Evolutionary conservation across 257 asterid species (phyloP).

Genomic region (Gardenia jasminoides): DNA sequence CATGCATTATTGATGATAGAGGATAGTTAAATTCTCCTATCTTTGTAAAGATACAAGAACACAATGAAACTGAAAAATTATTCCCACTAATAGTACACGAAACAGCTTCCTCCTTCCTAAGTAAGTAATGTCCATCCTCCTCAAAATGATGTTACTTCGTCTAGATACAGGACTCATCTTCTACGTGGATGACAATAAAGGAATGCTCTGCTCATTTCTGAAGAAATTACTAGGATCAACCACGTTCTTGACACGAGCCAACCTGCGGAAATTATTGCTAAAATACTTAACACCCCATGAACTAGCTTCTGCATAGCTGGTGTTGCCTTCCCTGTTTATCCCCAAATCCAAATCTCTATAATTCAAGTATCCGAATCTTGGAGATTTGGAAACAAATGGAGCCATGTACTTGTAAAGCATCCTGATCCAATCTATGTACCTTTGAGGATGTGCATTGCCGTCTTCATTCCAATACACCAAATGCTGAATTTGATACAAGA

Average conservation of each 20-base stretch:
- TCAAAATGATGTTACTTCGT: background rate
- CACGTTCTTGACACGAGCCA: constrained; percentile 34
- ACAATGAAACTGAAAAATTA: too few relatives aligned
- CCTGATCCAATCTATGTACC: constrained; percentile 37
- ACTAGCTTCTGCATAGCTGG: constrained; percentile 37
- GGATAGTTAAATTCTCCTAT: background rate
- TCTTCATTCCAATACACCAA: constrained; percentile 30
- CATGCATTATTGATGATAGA: background rate
- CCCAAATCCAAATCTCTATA: constrained; percentile 53
- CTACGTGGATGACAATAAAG: background rate
- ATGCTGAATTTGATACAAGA: constrained; percentile 38
- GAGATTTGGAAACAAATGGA: constrained; percentile 39
- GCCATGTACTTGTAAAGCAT: constrained; percentile 30
- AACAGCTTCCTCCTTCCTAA: background rate
- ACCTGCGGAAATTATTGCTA: constrained; percentile 34
- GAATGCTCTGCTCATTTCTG: constrained; percentile 46
- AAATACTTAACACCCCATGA: constrained; percentile 39
- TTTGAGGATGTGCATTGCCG: constrained; percentile 18
- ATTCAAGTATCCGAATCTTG: constrained; percentile 37
- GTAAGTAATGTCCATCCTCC: background rate
- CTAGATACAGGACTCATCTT: background rate
- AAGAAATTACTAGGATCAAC: constrained; percentile 44
- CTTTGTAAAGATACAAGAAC: too few relatives aligned
- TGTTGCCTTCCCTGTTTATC: constrained; percentile 22
- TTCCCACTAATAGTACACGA: background rate